Base-by-base conservation (phyloP, 768 basidiomycete species). In the Boletus reticulatus region DNA sequence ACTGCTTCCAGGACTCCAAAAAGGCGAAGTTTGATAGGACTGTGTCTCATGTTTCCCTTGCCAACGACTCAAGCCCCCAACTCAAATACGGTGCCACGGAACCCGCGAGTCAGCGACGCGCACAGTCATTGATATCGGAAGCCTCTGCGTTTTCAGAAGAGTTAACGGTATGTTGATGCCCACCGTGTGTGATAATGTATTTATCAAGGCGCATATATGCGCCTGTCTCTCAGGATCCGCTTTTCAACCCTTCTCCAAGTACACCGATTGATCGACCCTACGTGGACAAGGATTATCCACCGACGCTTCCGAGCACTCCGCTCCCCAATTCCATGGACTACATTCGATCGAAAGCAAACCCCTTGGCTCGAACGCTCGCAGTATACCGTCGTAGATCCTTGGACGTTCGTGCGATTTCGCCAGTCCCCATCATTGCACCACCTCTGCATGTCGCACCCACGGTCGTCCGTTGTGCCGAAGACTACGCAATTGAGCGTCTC, bases 351-450 rank as follows among this genome's bases (percentile, higher is more conserved):
- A 65, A 38, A 44, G 57, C 60, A 19, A 58, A 72, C 36, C 67
- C 69, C 0, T 20, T 71, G 22, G 22, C 24, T 27, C 65, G 69
- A 34, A 71, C 69, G 4, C 31, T 63, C 6, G 37, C 48, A 9
- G 6, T 61, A 10, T 54, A 60, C 14, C 52, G 47, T 5, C 48
- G 16, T 17, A 34, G 38, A 24, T 56, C 53, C n/a, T 16, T 27
- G 9, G 44, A 44, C 2, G 20, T 42, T 1, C 50, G 56, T 1
- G 4, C 19, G 10, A 70, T 64, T 6, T 59, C 63, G 6, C 53
- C 61, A 0, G 76, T 84, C 0, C 84, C 84, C 0, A 75, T 84
- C 51, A 80, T 85, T 14, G 82, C 82, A 5, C 84, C 84, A 2
- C 82, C 84, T 0, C 48, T 62, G 64, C 72, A 9, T 63, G 68